A percentile compares a stretch with the other conserved stretches of the same genome.
phyloP scores from a whole-genome alignment of 345 rosid species.

The Balakata baccata region DNA sequence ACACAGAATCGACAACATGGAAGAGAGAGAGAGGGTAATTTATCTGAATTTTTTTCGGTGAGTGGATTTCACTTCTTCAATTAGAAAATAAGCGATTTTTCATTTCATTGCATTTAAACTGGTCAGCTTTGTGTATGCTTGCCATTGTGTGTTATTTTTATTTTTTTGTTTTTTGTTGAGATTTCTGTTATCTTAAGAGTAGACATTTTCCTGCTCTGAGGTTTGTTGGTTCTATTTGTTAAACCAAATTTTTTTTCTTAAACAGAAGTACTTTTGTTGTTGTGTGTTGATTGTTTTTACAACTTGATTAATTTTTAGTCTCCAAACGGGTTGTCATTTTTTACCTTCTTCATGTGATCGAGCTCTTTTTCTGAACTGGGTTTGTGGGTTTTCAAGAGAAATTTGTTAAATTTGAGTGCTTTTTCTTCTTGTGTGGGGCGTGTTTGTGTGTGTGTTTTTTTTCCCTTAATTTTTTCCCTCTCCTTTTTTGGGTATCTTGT shows the following conservation, averaged over 20 bases:
- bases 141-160: not conserved
- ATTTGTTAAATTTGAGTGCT: constrained; percentile 12
- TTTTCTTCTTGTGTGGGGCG: not conserved
- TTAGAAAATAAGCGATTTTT: not conserved
- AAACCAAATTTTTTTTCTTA: not conserved
- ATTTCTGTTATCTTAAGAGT: constrained; percentile 11
- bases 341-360: constrained; percentile 16
- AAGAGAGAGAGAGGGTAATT: not conserved
- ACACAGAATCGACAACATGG: constrained; percentile 3
- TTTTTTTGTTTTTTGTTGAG: not conserved
- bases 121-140: constrained; percentile 15
- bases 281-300: constrained; percentile 4
- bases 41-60: not conserved
- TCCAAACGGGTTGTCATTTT: constrained; percentile 3
- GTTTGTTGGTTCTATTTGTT: constrained; percentile 17
- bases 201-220: constrained; percentile 24
- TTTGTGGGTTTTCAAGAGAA: constrained; percentile 17
- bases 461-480: not conserved
- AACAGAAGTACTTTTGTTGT: not conserved
- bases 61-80: no score
- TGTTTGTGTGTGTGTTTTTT: not conserved
- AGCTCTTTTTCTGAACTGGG: constrained; percentile 4
- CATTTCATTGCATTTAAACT: constrained; percentile 11
- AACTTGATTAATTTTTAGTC: not conserved
- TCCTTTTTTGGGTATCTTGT: not conserved